Percentiles rank a stretch among this genome's conserved stretches.
These are phyloP conservation scores for Aspergillus panamensis DNA, from an alignment of 495 filamentous ascomycete genomes.

Conservation along the genomic window DNA sequence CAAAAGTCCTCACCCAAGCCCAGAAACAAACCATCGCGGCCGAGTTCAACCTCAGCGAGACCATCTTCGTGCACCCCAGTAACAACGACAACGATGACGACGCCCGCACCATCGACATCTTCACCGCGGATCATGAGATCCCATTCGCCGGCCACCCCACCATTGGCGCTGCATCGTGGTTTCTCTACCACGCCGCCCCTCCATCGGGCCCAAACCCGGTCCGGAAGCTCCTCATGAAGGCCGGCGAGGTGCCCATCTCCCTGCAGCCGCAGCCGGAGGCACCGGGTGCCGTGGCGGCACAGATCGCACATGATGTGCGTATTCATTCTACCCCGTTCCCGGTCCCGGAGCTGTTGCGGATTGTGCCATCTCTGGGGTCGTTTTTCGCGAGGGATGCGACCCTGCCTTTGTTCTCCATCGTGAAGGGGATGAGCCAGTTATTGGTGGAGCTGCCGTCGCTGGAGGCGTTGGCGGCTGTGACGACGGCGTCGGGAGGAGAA, in stretches of 20 bases:
- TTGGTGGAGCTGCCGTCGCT: conserved; percentile 47
- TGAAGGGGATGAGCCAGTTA: conserved; percentile 66
- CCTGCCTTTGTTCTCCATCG: conserved; percentile 56
- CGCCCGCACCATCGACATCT: conserved; percentile 63
- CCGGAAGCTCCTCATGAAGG: conserved; percentile 53
- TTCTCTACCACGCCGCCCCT: conserved; percentile 32
- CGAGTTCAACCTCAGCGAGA: conserved; percentile 87
- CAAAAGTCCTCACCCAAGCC: conserved; percentile 28
- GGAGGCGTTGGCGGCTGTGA: conserved; percentile 22
- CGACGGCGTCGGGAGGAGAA: conserved; percentile 18
- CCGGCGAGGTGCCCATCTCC: conserved; percentile 55
- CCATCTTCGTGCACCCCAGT: conserved; percentile 64
- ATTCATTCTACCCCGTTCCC: conserved; percentile 47
- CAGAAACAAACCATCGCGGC: conserved; percentile 55
- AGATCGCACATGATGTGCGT: conserved; percentile 64
- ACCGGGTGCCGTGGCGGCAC: conserved; percentile 42
- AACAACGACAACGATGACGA: neutral
- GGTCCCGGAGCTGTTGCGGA: conserved; percentile 28
- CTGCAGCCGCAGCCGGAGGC: conserved; percentile 19
- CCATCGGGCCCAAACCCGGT: conserved; percentile 23
- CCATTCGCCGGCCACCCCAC: conserved; percentile 79
- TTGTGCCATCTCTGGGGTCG: conserved; percentile 18
- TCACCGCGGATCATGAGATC: conserved; percentile 58
- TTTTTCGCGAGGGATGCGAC: conserved; percentile 1
- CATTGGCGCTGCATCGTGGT: conserved; percentile 63